Percentiles rank a stretch among this genome's conserved stretches.
phyloP scores from a whole-genome alignment of 441 rosid species.

The Pelargonium myrrhifolium region DNA sequence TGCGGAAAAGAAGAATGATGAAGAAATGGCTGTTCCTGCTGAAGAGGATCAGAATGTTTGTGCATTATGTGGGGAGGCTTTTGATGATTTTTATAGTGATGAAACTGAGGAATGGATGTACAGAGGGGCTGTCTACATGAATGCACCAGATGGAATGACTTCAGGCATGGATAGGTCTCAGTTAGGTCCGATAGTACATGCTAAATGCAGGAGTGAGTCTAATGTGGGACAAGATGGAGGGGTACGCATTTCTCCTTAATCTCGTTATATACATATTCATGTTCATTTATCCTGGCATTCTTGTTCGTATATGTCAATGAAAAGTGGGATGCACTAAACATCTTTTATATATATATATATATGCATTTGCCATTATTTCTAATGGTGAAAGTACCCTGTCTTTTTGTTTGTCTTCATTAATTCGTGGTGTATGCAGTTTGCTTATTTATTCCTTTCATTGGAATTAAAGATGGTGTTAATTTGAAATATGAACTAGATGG shows the following conservation, averaged over 20 bases:
- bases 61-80: slow-evolving; percentile 75
- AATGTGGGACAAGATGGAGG: slow-evolving; percentile 43
- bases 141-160: slow-evolving; percentile 40
- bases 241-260: slow-evolving; percentile 34
- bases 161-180: slow-evolving; percentile 65
- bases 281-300: background rate
- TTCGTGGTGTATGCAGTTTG: too few species aligned
- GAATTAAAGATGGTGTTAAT: background rate
- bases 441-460: too few species aligned
- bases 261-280: background rate
- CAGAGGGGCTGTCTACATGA: slow-evolving; percentile 53
- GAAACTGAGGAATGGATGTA: slow-evolving; percentile 70
- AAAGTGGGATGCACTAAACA: background rate
- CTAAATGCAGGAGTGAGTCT: slow-evolving; percentile 86
- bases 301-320: background rate
- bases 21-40: slow-evolving; percentile 56
- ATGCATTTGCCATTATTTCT: too few species aligned
- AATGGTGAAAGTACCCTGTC: too few species aligned
- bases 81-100: slow-evolving; percentile 68
- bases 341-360: background rate
- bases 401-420: too few species aligned
- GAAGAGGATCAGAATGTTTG: slow-evolving; percentile 85
- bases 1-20: slow-evolving; percentile 75
- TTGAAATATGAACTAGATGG: background rate
- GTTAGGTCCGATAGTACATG: slow-evolving; percentile 96